Evolutionary conservation across 495 filamentous ascomycete species (phyloP), one percentile per base, ranked within the genome.

Genomic region (Daldinia decipiens): DNA sequence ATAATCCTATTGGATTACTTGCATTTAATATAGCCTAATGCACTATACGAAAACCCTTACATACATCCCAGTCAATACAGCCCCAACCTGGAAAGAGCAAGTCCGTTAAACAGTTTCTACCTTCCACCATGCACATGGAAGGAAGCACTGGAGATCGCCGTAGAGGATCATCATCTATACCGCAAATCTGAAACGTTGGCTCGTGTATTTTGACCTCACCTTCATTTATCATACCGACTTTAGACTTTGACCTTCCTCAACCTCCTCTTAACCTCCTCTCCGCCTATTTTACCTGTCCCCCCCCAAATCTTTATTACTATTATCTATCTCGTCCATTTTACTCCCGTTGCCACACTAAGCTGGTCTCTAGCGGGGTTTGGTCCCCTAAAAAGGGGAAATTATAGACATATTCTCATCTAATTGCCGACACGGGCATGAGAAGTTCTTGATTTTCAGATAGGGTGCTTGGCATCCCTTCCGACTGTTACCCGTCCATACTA

Each of bases 371-470:
- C 47, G 54, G 45, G 36, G 59, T 29, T 27, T 58, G 7, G 5
- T 54, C 31, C n/a, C 27, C 26, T 31, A 47, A 40, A 26, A 62
- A 17, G 32, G 26, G 52, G 39, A 15, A 56, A 57, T 58, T 38
- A 32, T 17, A 61, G 32, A 59, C 27, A 59, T 45, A 26, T 27
- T 36, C 17, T 53, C 29, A 17, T 58, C 38, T 53, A 54, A 70
- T 58, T 69, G 71, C 71, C 71, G 71, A 73, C 38, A 70, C 71
- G 71, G 66, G 71, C 71, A 70, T 73, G 52, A 67, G 58, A 47
- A 62, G 51, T 26, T 57, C 57, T 47, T 57, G 38, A 60, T 73
- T 39, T 65, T 53, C 34, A 73, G 36, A 63, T 62, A 15, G 62
- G 31, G 26, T 39, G 34, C 65, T 70, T 73, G 66, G 61, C 57